Percentiles rank a stretch among this genome's conserved stretches.
These are phyloP conservation scores for Magnusiomyces suaveolens DNA, from an alignment of 1,139 yeast species.

Conservation along the genomic window DNA sequence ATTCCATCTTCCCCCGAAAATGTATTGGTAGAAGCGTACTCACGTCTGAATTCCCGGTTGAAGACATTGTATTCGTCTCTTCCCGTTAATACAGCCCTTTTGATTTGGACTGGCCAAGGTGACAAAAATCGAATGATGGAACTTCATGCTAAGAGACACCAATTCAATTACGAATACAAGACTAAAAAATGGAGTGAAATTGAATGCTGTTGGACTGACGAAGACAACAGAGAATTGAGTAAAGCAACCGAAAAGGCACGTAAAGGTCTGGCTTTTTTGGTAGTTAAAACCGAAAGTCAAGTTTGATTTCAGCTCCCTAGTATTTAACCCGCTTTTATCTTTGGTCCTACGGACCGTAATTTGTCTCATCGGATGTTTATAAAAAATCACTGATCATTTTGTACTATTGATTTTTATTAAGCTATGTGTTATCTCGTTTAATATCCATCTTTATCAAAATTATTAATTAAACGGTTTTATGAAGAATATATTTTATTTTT, in stretches of 20 bases:
- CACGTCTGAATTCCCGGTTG: conserved; percentile 39
- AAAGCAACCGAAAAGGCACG: conserved; percentile 33
- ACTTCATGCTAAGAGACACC: conserved; percentile 38
- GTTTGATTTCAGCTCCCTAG: too few species aligned
- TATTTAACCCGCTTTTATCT: too few species aligned
- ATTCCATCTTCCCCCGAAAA: neutral
- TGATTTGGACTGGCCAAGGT: conserved; percentile 57
- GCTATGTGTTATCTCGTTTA: too few species aligned
- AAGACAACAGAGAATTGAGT: conserved; percentile 37
- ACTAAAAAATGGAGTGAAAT: conserved; percentile 37
- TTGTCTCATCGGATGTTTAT: too few species aligned
- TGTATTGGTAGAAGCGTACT: neutral
- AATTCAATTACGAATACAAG: conserved; percentile 37
- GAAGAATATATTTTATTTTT: too few species aligned
- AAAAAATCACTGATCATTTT: too few species aligned
- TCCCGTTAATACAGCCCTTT: conserved; percentile 51
- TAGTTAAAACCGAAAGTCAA: neutral
- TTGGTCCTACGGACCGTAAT: too few species aligned
- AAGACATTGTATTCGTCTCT: conserved; percentile 41
- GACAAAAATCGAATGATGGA: conserved; percentile 45
- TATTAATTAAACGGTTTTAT: too few species aligned
- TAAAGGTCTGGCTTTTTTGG: conserved; percentile 44
- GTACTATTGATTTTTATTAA: too few species aligned
- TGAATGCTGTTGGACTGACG: conserved; percentile 45
- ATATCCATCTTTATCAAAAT: too few species aligned